phyloP scores from a whole-genome alignment of 768 basidiomycete species.

The Mycena vulgaris region DNA sequence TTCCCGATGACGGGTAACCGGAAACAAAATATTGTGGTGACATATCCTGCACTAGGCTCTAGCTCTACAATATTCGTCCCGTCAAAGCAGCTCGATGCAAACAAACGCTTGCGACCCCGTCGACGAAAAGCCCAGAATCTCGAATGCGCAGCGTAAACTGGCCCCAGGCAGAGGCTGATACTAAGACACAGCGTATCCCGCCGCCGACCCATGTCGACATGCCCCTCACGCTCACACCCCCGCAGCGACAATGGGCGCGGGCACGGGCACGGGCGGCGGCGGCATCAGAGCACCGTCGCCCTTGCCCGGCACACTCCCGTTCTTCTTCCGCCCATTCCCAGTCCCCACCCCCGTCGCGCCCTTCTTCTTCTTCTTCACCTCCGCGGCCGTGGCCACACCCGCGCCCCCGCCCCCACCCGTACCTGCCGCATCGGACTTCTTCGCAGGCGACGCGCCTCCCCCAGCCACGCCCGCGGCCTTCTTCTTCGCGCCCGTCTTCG shows the following conservation, averaged over 20 bases:
- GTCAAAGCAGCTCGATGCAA: not conserved
- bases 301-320: constrained; percentile 31
- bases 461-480: constrained; percentile 57
- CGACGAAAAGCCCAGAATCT: not conserved
- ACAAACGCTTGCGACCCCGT: not conserved
- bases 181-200: not conserved
- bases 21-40: constrained; percentile 1
- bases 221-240: constrained; percentile 8
- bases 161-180: not conserved
- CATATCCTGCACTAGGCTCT: constrained; percentile 14
- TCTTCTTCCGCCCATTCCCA: constrained; percentile 67
- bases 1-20: not conserved
- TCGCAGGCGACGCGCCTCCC: constrained; percentile 40
- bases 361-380: constrained; percentile 58
- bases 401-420: not conserved
- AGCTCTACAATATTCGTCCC: constrained; percentile 7
- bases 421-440: no score
- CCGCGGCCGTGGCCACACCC: constrained; percentile 37
- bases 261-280: constrained; percentile 33
- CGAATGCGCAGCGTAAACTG: not conserved
- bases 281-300: constrained; percentile 33
- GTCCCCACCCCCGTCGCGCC: constrained; percentile 57
- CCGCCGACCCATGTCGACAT: not conserved
- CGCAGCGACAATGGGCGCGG: constrained; percentile 33
- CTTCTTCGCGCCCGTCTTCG: constrained; percentile 66